Base-by-base conservation (phyloP, 495 filamentous ascomycete genomes). In the Rhypophila decipiens region DNA sequence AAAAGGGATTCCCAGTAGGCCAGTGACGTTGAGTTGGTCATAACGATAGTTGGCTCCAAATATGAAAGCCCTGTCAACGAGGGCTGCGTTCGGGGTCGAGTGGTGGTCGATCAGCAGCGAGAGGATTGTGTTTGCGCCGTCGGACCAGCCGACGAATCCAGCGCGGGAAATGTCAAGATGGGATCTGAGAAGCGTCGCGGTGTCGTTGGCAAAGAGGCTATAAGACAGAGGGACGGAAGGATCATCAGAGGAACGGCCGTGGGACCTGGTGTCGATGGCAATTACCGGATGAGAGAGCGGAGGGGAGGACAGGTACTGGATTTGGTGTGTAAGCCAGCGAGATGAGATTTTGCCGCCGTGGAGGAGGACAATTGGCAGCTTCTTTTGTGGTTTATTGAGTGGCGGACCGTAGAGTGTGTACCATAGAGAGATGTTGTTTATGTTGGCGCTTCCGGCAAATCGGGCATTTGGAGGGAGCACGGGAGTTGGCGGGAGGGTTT, bases 401-500 rank as follows among this genome's bases (percentile, higher is more conserved):
- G 42, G 24, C 0, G 42, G 24, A 1, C 42, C 42, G 42, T 44
- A 20, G 24, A 44, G 23, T n/a, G 42, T 7, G 24, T 44, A 44
- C 24, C 24, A 44, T 10, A 44, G 42, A 17, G 13, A 10, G 24
- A 44, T 44, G 42, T 44, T 44, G 42, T 44, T 44, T n/a, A 44
- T 33, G n/a, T 8, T n/a, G 24, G 42, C 42, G 13, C 24, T 44
- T 7, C 42, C 42, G 4, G 13, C 18, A 21, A 44, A 44, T 17
- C 27, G 23, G 24, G 42, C 42, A 36, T 36, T 36, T 4, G 40
- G 40, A n/a, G 40, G 40, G 40, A 42, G 40, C 3, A 23, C 13
- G 20, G 40, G n/a, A n/a, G n/a, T n/a, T 23, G 8, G 42, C 31
- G 24, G 24, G 46, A 48, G 12, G 72, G 70, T 31, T 31, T 31